Conservation (phyloP, 352 stramenopile genomes). For the Thalassiosira pacifica region DNA sequence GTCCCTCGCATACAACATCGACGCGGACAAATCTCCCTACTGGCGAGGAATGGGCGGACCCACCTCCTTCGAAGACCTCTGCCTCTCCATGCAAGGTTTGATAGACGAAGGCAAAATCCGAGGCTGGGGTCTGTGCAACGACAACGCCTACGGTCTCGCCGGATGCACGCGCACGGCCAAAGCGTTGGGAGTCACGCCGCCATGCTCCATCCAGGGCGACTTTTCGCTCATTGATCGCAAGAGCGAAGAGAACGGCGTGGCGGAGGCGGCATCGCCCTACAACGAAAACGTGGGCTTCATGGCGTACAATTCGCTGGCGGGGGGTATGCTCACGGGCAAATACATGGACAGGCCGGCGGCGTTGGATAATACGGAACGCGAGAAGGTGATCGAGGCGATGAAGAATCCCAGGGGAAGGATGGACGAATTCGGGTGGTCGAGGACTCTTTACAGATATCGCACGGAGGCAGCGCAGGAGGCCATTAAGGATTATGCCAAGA, state of each 20-base stretch:
- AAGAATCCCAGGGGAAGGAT: conserved; percentile 81
- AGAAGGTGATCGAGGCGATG: conserved; percentile 67
- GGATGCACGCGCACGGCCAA: conserved; percentile 80
- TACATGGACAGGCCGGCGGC: conserved; percentile 83
- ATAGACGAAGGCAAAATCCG: conserved; percentile 86
- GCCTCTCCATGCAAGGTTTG: conserved; percentile 85
- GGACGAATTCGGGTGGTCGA: conserved; percentile 84
- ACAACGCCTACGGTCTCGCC: conserved; percentile 87
- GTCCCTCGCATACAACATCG: conserved; percentile 84
- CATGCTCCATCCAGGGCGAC: conserved; percentile 86
- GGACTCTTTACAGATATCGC: conserved; percentile 85
- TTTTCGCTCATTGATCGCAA: conserved; percentile 87
- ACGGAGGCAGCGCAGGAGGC: conserved; percentile 80
- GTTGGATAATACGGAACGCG: conserved; percentile 73
- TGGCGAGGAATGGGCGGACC: conserved; percentile 69
- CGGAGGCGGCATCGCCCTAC: conserved; percentile 85
- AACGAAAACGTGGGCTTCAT: conserved; percentile 89
- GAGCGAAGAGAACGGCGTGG: conserved; percentile 86
- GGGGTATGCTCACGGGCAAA: conserved; percentile 88
- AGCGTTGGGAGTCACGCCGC: conserved; percentile 79
- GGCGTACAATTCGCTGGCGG: conserved; percentile 87
- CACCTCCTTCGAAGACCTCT: conserved; percentile 86
- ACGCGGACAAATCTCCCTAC: conserved; percentile 73
- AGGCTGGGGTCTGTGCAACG: conserved; percentile 88
- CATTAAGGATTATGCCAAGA: conserved; percentile 79